Conservation (phyloP, 768 basidiomycete species). For the Suillus decipiens region DNA sequence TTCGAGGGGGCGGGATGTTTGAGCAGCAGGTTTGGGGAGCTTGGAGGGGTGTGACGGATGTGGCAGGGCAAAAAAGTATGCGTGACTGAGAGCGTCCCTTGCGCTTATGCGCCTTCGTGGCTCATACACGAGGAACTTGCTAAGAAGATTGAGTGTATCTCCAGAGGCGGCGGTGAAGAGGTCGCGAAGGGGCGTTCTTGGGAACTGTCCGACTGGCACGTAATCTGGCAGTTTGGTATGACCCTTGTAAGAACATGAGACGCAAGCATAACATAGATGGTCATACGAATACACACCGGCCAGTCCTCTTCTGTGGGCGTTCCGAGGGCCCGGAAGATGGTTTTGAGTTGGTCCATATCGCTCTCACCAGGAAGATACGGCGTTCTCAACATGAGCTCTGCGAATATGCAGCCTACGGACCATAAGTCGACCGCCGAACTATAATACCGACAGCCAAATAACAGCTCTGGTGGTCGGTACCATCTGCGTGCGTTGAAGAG, state of each 20-base stretch:
- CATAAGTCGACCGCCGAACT: constrained; percentile 92
- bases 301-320: constrained; percentile 97
- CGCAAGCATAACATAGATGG: not conserved
- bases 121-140: constrained; percentile 80
- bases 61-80: constrained; percentile 86
- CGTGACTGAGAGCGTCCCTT: constrained; percentile 77
- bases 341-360: constrained; percentile 96
- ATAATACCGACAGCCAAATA: constrained; percentile 91
- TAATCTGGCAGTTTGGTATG: constrained; percentile 92
- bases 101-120: constrained; percentile 82
- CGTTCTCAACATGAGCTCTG: constrained; percentile 93
- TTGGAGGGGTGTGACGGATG: constrained; percentile 87
- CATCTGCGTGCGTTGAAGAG: constrained; percentile 56
- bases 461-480: constrained; percentile 96
- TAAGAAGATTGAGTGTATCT: constrained; percentile 82
- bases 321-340: constrained; percentile 90
- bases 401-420: constrained; percentile 98
- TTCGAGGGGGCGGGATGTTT: constrained; percentile 60
- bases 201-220: constrained; percentile 82
- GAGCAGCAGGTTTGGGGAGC: constrained; percentile 71
- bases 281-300: constrained; percentile 62
- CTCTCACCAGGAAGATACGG: constrained; percentile 95
- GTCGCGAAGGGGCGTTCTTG: constrained; percentile 77
- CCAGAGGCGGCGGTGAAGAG: constrained; percentile 90
- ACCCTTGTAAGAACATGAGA: constrained; percentile 51